A percentile compares a stretch with the other conserved stretches of the same genome.
phyloP scores from a whole-genome alignment of 495 filamentous ascomycete species.

The Xylaria intraflava region DNA sequence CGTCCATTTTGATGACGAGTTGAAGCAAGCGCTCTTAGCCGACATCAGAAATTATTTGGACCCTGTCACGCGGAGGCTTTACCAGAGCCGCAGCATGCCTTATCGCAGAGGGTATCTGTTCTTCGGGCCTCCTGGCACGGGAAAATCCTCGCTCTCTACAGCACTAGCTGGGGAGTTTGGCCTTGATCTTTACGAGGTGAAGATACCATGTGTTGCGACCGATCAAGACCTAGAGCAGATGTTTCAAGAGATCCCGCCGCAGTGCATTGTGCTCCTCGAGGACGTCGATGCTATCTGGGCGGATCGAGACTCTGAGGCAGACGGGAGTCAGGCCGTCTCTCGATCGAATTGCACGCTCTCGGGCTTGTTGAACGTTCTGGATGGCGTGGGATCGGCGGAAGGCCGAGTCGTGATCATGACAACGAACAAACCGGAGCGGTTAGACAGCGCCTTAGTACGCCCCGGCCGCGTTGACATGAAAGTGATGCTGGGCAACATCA shows the following conservation, averaged over 20 bases:
- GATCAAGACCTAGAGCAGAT: constrained; percentile 46
- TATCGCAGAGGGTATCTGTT: constrained; percentile 60
- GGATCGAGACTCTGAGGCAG: constrained; percentile 28
- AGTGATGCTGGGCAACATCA: constrained; percentile 51
- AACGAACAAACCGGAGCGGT: constrained; percentile 59
- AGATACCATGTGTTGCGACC: constrained; percentile 43
- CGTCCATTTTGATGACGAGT: constrained; percentile 42
- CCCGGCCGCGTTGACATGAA: constrained; percentile 65
- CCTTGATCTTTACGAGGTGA: constrained; percentile 57
- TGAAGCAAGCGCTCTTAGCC: constrained; percentile 59
- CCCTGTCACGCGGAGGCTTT: constrained; percentile 60
- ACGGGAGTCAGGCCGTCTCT: constrained; percentile 21
- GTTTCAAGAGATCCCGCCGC: constrained; percentile 52
- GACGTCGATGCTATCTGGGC: constrained; percentile 60
- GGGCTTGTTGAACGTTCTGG: constrained; percentile 63
- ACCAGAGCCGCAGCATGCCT: constrained; percentile 59
- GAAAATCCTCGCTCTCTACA: constrained; percentile 57
- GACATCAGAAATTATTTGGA: constrained; percentile 81
- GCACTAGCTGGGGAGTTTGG: constrained; percentile 60
- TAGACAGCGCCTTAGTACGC: constrained; percentile 61
- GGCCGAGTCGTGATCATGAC: constrained; percentile 72
- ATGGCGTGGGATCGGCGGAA: constrained; percentile 63
- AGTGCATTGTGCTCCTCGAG: constrained; percentile 60
- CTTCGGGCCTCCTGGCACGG: constrained; percentile 60
- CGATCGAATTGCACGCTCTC: constrained; percentile 48